These are phyloP conservation scores for Pyrenophora graminea DNA, from an alignment of 2,329 filamentous ascomycete genomes.

Conservation along the genomic window DNA sequence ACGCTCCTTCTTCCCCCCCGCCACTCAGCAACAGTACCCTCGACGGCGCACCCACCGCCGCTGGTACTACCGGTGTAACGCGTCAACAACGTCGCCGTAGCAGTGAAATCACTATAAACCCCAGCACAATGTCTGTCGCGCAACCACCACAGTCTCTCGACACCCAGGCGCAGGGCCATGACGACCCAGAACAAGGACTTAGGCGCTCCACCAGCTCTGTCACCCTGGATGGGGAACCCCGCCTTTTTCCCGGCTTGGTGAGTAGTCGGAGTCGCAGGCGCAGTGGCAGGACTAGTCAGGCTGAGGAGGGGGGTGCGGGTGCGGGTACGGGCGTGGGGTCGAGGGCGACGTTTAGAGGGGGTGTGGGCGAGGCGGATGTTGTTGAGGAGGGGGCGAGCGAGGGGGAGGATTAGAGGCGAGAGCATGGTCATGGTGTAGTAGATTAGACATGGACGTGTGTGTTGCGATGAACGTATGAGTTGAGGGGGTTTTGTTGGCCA, in stretches of 20 bases:
- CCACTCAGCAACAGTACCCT: slow-evolving; percentile 31
- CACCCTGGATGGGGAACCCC: slow-evolving; percentile 61
- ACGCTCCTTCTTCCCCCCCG: slow-evolving; percentile 19
- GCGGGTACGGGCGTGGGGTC: slow-evolving; percentile 12
- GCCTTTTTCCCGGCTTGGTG: slow-evolving; percentile 73
- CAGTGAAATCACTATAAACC: slow-evolving; percentile 34
- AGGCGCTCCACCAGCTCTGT: slow-evolving; percentile 32
- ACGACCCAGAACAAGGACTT: slow-evolving; percentile 25
- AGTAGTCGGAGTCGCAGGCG: slow-evolving; percentile 49
- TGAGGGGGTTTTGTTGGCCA: too few relatives aligned
- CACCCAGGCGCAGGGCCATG: neutral
- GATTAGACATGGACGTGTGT: too few relatives aligned
- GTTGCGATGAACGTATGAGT: too few relatives aligned
- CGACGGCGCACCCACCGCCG: slow-evolving; percentile 13
- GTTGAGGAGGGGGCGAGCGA: slow-evolving; percentile 13
- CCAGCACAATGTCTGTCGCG: slow-evolving; percentile 22
- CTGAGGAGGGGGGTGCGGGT: slow-evolving; percentile 24
- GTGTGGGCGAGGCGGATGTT: slow-evolving; percentile 15
- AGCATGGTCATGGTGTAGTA: too few relatives aligned
- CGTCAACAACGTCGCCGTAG: slow-evolving; percentile 28
- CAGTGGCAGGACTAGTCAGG: slow-evolving; percentile 28
- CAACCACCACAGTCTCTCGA: slow-evolving; percentile 14
- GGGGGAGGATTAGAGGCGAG: too few relatives aligned
- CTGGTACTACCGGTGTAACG: too few relatives aligned
- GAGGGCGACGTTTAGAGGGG: slow-evolving; percentile 7